Evolutionary conservation across 177 flowering plant species (phyloP), one percentile per base, ranked within the genome.

Genomic region (Vitis hybrid): DNA sequence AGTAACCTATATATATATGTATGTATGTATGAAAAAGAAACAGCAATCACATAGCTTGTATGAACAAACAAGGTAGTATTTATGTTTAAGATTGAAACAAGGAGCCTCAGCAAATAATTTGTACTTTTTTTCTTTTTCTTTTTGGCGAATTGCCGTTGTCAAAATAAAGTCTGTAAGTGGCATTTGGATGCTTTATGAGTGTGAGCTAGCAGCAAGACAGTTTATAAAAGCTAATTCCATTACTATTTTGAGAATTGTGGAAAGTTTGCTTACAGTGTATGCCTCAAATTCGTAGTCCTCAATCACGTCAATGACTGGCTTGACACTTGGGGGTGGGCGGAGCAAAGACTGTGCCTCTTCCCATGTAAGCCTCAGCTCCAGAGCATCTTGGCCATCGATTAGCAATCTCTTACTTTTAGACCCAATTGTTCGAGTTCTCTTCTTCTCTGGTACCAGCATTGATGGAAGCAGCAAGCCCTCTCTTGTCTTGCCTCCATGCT

Each of bases 321-420:
- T 83, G 69, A 77, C 70, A 24, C 83, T 78, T 52, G 90, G 96
- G 40, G 95, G 88, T 19, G 98, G 97, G 35, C 96, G 88, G 56
- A 95, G 94, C 80, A 95, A 82, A 60, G 89, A 98, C 74, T 24
- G 99, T 52, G 92, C 91, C 76, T 95, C 98, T 82, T 91, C 97
- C 27, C 99, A 95, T 15, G 97, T 90, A 72, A 91, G 78, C 73
- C 80, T 88, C 61, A 95, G 83, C 81, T 91, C 97, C 80, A 89
- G 40, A 69, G 92, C 92, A 81, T 90, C 97, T 67, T 88, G 90
- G 73, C 78, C 82, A 72, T 90, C 91, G 55, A 95, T 89, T 60
- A 81, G 85, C 81, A 89, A 73, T 80, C 99, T 86, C 83, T 89
- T 91, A 77, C 86, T 88, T 78, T 93, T 91, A 12, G 89, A 81